These are phyloP conservation scores for Ceriops zippeliana DNA, from an alignment of 345 rosid genomes.

Conservation along the genomic window DNA sequence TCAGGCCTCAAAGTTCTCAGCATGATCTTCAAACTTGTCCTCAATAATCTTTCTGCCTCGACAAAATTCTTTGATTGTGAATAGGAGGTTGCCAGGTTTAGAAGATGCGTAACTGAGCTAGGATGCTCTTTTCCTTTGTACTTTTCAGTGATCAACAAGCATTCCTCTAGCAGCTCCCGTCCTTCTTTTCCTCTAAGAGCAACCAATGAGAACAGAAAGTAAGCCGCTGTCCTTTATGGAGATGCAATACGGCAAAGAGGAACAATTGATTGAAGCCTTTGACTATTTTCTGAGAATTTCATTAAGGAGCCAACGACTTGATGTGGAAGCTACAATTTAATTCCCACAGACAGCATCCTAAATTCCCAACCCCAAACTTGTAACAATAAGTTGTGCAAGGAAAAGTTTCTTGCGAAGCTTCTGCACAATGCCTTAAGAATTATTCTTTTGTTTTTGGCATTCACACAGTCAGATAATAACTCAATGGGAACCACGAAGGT, in stretches of 20 bases:
- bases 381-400: too few species aligned
- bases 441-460: too few species aligned
- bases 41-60: constrained; percentile 73
- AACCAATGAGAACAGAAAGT: constrained; percentile 1
- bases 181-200: constrained; percentile 71
- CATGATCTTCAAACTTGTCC: constrained; percentile 64
- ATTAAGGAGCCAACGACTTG: neutral
- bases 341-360: too few species aligned
- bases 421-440: neutral
- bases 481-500: too few species aligned
- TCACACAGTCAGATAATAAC: too few species aligned
- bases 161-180: constrained; percentile 72
- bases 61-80: constrained; percentile 59
- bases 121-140: constrained; percentile 69
- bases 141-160: constrained; percentile 63
- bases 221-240: neutral
- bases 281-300: neutral
- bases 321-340: too few species aligned
- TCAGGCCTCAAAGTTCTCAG: constrained; percentile 44
- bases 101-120: constrained; percentile 59
- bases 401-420: too few species aligned
- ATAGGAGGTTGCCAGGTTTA: constrained; percentile 77
- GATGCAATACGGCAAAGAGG: neutral
- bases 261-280: neutral
- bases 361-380: too few species aligned